phyloP scores from a whole-genome alignment of 139 green algal genomes.

The Pleodorina starrii region DNA sequence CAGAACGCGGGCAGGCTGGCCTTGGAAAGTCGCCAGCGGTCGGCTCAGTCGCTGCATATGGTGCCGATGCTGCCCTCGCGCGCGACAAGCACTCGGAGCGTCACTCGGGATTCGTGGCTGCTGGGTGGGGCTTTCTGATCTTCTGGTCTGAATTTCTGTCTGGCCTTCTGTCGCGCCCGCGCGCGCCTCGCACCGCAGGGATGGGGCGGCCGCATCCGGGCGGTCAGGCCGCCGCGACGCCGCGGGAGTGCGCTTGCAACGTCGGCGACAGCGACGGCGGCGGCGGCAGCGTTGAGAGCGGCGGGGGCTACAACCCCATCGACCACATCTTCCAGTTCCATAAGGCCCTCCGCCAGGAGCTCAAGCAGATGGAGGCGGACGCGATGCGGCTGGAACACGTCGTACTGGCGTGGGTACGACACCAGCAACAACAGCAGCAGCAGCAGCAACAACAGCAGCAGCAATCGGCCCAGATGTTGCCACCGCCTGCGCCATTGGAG shows the following conservation, averaged over 20 bases:
- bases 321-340: conserved; percentile 99
- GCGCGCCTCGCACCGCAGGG: neutral
- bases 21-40: too few relatives aligned
- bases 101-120: too few relatives aligned
- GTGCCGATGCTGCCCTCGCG: too few relatives aligned
- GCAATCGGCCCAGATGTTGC: too few relatives aligned
- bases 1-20: too few relatives aligned
- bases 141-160: too few relatives aligned
- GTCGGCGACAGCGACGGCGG: neutral
- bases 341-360: conserved; percentile 81
- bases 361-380: conserved; percentile 87
- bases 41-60: too few relatives aligned
- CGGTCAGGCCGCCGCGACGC: neutral
- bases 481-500: too few relatives aligned
- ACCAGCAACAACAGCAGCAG: conserved; percentile 28
- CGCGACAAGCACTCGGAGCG: neutral
- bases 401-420: conserved; percentile 25
- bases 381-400: conserved; percentile 69
- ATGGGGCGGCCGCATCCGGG: too few relatives aligned
- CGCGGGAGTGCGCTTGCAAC: neutral
- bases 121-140: too few relatives aligned
- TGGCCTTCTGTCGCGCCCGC: too few relatives aligned
- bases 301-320: conserved; percentile 82
- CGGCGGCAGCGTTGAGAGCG: neutral
- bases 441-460: neutral